phyloP scores from a whole-genome alignment of 805 yeast genomes.

The Groenewaldozyma salmanticensis region DNA sequence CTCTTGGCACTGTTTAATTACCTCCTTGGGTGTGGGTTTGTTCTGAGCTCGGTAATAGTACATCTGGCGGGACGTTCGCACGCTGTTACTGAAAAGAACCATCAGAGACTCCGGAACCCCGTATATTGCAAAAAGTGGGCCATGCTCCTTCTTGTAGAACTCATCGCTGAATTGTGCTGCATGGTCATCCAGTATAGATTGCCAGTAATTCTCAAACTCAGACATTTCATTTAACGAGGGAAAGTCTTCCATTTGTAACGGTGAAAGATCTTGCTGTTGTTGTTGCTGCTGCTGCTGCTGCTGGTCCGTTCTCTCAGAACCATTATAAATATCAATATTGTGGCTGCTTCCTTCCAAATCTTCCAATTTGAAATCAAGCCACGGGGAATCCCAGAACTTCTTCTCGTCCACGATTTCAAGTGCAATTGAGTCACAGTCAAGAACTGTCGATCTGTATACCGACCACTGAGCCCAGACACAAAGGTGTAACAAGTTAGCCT shows the following conservation, averaged over 20 bases:
- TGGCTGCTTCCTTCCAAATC: slow-evolving; percentile 12
- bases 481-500: slow-evolving; percentile 69
- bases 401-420: slow-evolving; percentile 3
- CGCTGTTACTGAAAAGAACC: slow-evolving; percentile 61
- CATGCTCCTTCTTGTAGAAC: slow-evolving; percentile 17
- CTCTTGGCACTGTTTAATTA: slow-evolving; percentile 18
- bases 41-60: slow-evolving; percentile 33
- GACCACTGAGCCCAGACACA: slow-evolving; percentile 66
- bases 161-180: slow-evolving; percentile 11
- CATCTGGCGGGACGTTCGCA: slow-evolving; percentile 53
- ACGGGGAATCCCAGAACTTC: slow-evolving; percentile 10
- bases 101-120: slow-evolving; percentile 79
- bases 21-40: slow-evolving; percentile 5
- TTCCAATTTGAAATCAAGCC: slow-evolving; percentile 20
- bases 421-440: slow-evolving; percentile 14
- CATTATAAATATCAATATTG: too few species aligned
- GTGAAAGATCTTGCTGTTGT: background rate
- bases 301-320: too few species aligned
- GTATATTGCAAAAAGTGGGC: slow-evolving; percentile 67
- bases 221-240: slow-evolving; percentile 13
- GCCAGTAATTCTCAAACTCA: slow-evolving; percentile 20
- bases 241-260: too few species aligned
- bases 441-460: slow-evolving; percentile 67
- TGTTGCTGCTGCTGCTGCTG: too few species aligned
- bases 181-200: slow-evolving; percentile 12